Evolutionary conservation across 1,284 basidiomycete genomes (phyloP).

Genomic region (Sphagnurus paluster): DNA sequence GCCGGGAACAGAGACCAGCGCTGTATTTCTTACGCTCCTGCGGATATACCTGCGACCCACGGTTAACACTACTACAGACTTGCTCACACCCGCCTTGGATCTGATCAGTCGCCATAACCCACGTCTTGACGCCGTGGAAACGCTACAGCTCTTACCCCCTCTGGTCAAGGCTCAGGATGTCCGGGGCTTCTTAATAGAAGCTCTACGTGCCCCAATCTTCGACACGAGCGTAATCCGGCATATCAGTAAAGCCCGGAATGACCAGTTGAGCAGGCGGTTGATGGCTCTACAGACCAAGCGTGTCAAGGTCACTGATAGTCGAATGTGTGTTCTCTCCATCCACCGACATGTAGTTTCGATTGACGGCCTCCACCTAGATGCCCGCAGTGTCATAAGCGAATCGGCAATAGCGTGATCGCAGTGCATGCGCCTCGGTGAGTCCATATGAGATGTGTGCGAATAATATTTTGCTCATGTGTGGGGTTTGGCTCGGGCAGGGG

Average conservation of each 20-base stretch:
- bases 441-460: constrained; percentile 6
- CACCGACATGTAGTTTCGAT: neutral
- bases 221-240: constrained; percentile 69
- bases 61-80: constrained; percentile 43
- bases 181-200: constrained; percentile 75
- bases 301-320: constrained; percentile 89
- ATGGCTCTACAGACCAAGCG: constrained; percentile 77
- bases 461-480: constrained; percentile 6
- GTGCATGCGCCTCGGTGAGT: constrained; percentile 83
- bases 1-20: constrained; percentile 53
- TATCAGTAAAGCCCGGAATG: constrained; percentile 68
- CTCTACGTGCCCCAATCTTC: constrained; percentile 67
- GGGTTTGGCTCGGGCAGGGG: constrained; percentile 57
- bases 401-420: constrained; percentile 94
- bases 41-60: constrained; percentile 85
- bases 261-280: constrained; percentile 71
- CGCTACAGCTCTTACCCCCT: constrained; percentile 85
- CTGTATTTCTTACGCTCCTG: constrained; percentile 84
- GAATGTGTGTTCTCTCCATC: constrained; percentile 64
- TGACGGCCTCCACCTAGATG: constrained; percentile 58
- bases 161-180: constrained; percentile 83
- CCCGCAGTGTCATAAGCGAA: constrained; percentile 91
- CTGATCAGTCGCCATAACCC: constrained; percentile 84
- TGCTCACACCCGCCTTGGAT: constrained; percentile 79
- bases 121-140: constrained; percentile 77